Base-by-base conservation (phyloP, 108 stramenopile genomes). In the Cyclotella choctawhatcheeana region DNA sequence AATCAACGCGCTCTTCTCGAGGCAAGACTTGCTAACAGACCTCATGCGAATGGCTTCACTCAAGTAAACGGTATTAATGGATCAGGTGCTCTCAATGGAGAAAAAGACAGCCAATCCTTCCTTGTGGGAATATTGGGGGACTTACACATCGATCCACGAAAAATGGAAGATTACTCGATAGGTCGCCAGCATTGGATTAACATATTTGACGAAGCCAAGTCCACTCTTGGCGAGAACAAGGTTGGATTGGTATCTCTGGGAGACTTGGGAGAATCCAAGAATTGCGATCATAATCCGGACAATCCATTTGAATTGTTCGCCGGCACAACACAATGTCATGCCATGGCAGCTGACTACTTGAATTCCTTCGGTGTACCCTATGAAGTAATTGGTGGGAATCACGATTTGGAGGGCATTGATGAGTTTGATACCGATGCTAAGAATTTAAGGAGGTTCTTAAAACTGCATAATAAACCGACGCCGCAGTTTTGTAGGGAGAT, bases 371-470 rank as follows among this genome's bases (percentile, higher is more conserved):
- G 73, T 4, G 70, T 83, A 13, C 83, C 83, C 14, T 79, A 81
- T 62, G 80, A 81, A 64, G 80, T 81, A 0, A 76, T 81, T 22
- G 69, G 80, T 13, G 83, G 86, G 18, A 91, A 91, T 67, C 92
- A 90, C 58, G 97, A 97, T 74, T 69, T 98, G 10, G 97, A 98
- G 79, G 97, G 94, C 20, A 82, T 98, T 33, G 93, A 93, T 60
- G 97, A 98, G 73, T 97, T 97, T 58, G 65, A 74, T 8, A 96
- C 96, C 26, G 97, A 98, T 76, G 77, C 68, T 10, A 91, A 80
- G 50, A 98, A 98, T 59, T 59, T 97, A 5, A 53, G 88, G 32
- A 75, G 74, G 24, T 97, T 85, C 34, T 67, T 95, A 58, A 61
- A 79, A 17, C 59, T 59, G 16, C 87, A 88, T 74, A 69, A 69